phyloP scores from a whole-genome alignment of 768 basidiomycete genomes.

The Fibroporia radiculosa region DNA sequence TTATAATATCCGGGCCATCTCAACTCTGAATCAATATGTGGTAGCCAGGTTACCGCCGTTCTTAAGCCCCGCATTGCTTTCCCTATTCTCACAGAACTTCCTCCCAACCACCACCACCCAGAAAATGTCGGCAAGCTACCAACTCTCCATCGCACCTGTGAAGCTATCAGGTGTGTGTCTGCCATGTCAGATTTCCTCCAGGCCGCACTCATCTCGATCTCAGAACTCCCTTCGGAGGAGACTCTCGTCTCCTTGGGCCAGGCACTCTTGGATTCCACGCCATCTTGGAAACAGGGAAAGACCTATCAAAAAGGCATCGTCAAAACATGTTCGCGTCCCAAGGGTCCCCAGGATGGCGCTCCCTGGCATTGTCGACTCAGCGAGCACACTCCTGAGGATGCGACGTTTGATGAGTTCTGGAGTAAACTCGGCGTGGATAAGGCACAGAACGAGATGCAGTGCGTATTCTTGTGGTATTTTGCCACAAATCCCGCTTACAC shows the following conservation, averaged over 20 bases:
- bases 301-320: constrained; percentile 46
- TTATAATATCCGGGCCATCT: too few relatives aligned
- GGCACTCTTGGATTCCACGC: constrained; percentile 47
- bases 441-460: constrained; percentile 65
- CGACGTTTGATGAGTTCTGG: constrained; percentile 71
- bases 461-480: constrained; percentile 13
- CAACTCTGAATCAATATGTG: too few relatives aligned
- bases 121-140: constrained; percentile 19
- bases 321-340: constrained; percentile 46
- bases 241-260: constrained; percentile 44
- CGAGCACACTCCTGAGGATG: constrained; percentile 56
- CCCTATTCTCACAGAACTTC: constrained; percentile 1
- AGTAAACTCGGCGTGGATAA: constrained; percentile 58
- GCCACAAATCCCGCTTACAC: background rate
- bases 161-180: constrained; percentile 29
- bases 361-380: constrained; percentile 66
- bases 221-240: constrained; percentile 59
- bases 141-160: constrained; percentile 33
- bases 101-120: background rate
- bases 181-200: background rate
- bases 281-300: constrained; percentile 64
- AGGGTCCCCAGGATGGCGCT: constrained; percentile 46
- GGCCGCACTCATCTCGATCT: background rate
- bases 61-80: background rate
- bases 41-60: background rate